These are phyloP conservation scores for Geotrichum ghanense DNA, from an alignment of 805 yeast species.

Conservation along the genomic window DNA sequence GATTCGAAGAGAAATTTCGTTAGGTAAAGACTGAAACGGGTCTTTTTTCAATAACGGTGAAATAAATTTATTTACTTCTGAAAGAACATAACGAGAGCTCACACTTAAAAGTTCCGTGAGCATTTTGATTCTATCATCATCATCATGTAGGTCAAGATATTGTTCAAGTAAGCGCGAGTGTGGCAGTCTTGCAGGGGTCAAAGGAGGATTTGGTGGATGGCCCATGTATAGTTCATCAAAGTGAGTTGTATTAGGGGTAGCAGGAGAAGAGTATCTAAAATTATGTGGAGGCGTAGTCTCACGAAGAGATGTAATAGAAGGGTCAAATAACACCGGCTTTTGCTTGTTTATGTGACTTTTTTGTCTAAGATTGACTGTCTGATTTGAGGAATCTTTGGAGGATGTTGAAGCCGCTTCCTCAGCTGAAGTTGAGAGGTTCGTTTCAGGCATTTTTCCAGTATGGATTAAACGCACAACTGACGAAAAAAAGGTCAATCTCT, in stretches of 20 bases:
- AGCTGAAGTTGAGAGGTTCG: too few species aligned
- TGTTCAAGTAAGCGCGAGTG: neutral
- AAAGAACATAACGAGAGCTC: slow-evolving; percentile 10
- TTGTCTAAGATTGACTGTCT: too few species aligned
- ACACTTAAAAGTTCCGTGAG: neutral
- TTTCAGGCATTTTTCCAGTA: too few species aligned
- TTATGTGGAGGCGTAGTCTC: neutral
- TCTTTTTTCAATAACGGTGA: slow-evolving; percentile 29
- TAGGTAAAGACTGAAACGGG: slow-evolving; percentile 47
- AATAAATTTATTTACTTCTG: slow-evolving; percentile 19
- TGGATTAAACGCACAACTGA: too few species aligned
- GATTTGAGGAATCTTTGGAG: too few species aligned
- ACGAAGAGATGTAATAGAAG: neutral
- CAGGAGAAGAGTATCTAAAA: neutral
- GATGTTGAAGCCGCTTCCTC: too few species aligned
- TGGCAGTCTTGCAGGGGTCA: neutral
- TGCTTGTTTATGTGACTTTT: too few species aligned
- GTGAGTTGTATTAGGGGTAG: neutral
- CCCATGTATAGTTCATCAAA: neutral
- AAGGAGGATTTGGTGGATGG: neutral
- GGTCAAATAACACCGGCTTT: neutral
- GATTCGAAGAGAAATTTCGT: slow-evolving; percentile 71
- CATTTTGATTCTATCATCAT: neutral
- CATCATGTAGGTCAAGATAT: neutral
- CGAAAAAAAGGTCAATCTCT: too few species aligned